Conservation (phyloP, 1,139 yeast species). For the Taphrina sp. region DNA sequence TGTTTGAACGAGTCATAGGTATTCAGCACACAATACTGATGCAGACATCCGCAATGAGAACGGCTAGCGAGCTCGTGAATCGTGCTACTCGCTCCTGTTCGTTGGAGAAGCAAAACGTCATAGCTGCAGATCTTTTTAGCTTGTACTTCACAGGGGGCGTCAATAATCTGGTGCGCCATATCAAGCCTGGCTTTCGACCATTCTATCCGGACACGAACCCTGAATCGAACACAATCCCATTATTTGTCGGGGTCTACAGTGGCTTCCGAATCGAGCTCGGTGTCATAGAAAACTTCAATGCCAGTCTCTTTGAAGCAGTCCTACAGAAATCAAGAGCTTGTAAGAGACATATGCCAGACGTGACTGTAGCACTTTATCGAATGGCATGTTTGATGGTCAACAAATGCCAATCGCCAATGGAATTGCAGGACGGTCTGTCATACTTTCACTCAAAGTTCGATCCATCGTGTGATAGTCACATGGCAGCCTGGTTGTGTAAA, state of each 20-base stretch:
- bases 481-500: constrained; percentile 66
- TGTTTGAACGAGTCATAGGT: constrained; percentile 37
- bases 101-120: constrained; percentile 36
- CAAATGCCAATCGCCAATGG: constrained; percentile 50
- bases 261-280: constrained; percentile 34
- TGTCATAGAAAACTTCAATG: constrained; percentile 6
- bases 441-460: background rate
- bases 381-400: too few species aligned
- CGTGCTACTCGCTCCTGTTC: constrained; percentile 33
- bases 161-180: constrained; percentile 30
- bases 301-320: constrained; percentile 4
- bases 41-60: constrained; percentile 23
- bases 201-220: background rate
- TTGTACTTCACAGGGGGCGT: constrained; percentile 38
- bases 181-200: background rate
- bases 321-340: too few species aligned
- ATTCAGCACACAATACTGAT: constrained; percentile 30
- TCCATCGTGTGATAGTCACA: too few species aligned
- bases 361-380: too few species aligned
- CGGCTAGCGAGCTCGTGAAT: constrained; percentile 34
- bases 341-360: too few species aligned
- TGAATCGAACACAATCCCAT: background rate
- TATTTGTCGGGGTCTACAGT: constrained; percentile 36
- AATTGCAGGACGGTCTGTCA: background rate
- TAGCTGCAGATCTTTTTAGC: constrained; percentile 37